Percentiles rank a stretch among this genome's conserved stretches.
Conservation (phyloP, 345 rosid genomes). For the Sonneratia caseolaris region DNA sequence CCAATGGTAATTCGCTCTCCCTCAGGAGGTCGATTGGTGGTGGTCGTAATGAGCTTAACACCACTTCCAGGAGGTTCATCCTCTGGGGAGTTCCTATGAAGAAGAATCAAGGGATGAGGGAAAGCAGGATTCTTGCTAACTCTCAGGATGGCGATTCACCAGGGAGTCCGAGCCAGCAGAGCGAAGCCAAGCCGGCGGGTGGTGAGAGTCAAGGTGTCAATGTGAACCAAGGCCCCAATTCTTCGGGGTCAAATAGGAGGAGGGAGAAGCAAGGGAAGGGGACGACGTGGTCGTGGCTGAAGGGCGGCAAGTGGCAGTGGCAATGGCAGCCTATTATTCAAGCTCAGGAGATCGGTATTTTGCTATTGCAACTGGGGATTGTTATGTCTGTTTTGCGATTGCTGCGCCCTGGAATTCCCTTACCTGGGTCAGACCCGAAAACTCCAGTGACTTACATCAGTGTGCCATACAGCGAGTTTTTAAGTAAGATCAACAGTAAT, state of each 20-base stretch:
- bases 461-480: constrained; percentile 86
- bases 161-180: constrained; percentile 13
- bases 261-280: constrained; percentile 47
- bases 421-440: constrained; percentile 81
- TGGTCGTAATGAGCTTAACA: background rate
- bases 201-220: constrained; percentile 9
- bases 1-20: background rate
- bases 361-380: constrained; percentile 69
- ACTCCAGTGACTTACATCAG: constrained; percentile 49
- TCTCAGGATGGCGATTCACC: constrained; percentile 63
- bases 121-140: constrained; percentile 31
- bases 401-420: constrained; percentile 74
- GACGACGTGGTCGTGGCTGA: constrained; percentile 27
- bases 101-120: constrained; percentile 21
- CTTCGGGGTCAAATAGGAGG: constrained; percentile 33
- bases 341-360: constrained; percentile 70
- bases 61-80: constrained; percentile 12
- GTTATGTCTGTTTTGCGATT: constrained; percentile 76
- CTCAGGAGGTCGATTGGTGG: background rate
- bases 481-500: constrained; percentile 59
- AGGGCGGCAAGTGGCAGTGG: constrained; percentile 22
- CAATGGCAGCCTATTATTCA: constrained; percentile 77
- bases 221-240: constrained; percentile 18
- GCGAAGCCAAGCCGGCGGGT: constrained; percentile 11
- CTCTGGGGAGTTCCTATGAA: constrained; percentile 28